Conservation (phyloP, 2,329 filamentous ascomycete genomes). For the Fusarium veterinarium region DNA sequence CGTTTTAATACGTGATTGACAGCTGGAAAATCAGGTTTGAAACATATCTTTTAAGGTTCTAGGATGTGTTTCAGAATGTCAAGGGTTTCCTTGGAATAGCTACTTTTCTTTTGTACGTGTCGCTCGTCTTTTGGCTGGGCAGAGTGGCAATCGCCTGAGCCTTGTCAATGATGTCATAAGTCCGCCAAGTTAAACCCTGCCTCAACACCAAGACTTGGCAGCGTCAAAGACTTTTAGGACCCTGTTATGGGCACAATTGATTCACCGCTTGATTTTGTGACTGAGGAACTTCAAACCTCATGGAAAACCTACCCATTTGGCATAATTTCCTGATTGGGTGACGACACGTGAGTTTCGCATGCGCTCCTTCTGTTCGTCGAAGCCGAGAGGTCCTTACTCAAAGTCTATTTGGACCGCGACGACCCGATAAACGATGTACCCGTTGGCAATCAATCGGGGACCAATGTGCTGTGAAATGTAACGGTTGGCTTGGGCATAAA, state of each 20-base stretch:
- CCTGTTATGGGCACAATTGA: not conserved
- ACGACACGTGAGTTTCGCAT: not conserved
- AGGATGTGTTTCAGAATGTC: conserved; percentile 22
- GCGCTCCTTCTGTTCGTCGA: not conserved
- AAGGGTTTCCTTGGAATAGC: conserved; percentile 24
- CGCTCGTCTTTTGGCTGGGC: conserved; percentile 2
- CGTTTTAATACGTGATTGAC: not conserved
- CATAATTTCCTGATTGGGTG: not conserved
- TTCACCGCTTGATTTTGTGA: not conserved
- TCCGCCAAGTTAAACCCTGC: conserved; percentile 16
- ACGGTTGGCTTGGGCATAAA: not conserved
- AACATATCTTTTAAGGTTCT: conserved; percentile 2
- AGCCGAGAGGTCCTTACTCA: fast-evolving
- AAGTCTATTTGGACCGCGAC: not conserved
- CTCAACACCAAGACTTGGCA: conserved; percentile 27
- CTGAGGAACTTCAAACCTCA: fast-evolving
- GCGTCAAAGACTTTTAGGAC: not conserved
- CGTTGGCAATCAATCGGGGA: fast-evolving
- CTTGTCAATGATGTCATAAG: conserved; percentile 25
- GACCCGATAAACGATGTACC: fast-evolving
- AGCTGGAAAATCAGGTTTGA: conserved; percentile 18
- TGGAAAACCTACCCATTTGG: not conserved
- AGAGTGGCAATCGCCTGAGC: conserved; percentile 22
- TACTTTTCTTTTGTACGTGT: conserved; percentile 12
- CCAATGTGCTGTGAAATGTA: fast-evolving